A percentile compares a stretch with the other conserved stretches of the same genome.
phyloP scores from a whole-genome alignment of 1,284 basidiomycete genomes.

The Malassezia yamatoensis region DNA sequence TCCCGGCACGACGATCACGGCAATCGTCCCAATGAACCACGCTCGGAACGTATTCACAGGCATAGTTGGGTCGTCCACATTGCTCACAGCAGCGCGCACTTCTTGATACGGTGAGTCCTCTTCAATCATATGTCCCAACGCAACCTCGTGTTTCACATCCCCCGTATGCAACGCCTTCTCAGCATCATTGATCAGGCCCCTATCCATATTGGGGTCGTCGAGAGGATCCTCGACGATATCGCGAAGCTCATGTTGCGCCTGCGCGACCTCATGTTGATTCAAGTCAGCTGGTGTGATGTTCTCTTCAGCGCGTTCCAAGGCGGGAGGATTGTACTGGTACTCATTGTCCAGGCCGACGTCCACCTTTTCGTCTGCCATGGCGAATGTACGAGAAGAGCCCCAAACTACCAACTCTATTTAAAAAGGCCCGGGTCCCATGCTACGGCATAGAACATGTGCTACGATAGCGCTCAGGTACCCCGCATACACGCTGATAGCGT shows the following conservation, averaged over 20 bases:
- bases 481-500: no score
- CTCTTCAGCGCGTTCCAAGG: neutral
- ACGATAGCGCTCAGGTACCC: no score
- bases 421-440: no score
- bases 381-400: neutral
- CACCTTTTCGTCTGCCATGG: neutral
- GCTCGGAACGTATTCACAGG: conserved; percentile 37
- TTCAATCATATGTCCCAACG: conserved; percentile 20
- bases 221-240: conserved; percentile 7
- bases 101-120: conserved; percentile 40
- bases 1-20: conserved; percentile 27
- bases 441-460: no score
- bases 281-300: neutral
- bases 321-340: neutral
- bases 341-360: neutral
- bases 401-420: no score
- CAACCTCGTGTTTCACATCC: conserved; percentile 18
- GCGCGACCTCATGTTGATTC: neutral
- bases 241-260: neutral
- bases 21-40: conserved; percentile 26
- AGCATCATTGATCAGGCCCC: conserved; percentile 9
- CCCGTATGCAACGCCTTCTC: conserved; percentile 18
- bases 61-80: conserved; percentile 37
- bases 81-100: conserved; percentile 38
- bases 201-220: conserved; percentile 23